Conservation (phyloP, 2,329 filamentous ascomycete genomes). For the Colletotrichum sp. region DNA sequence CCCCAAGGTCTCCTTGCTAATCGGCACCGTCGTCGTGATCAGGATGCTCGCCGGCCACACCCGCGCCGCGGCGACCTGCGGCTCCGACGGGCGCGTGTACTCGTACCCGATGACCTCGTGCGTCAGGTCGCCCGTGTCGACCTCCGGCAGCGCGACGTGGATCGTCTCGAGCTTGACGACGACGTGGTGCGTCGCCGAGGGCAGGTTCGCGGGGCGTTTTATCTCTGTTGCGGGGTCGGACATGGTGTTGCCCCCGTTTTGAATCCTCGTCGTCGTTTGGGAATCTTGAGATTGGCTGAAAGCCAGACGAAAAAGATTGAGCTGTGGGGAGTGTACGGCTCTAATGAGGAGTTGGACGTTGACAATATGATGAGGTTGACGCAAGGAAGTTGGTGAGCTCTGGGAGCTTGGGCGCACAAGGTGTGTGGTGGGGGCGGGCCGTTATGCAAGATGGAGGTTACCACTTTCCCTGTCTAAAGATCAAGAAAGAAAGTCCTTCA, state of each 20-base stretch:
- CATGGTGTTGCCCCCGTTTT: too few relatives aligned
- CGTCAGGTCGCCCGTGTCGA: slow-evolving; percentile 10
- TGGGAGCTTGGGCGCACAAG: background rate
- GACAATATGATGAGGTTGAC: background rate
- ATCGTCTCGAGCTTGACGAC: slow-evolving; percentile 25
- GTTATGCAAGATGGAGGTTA: background rate
- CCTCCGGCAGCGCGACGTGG: slow-evolving; percentile 10
- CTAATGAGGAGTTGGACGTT: background rate
- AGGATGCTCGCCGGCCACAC: slow-evolving; percentile 29
- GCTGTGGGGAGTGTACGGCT: too few relatives aligned
- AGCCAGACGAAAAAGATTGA: too few relatives aligned
- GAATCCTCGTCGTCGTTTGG: too few relatives aligned
- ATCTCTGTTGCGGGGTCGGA: slow-evolving; percentile 9
- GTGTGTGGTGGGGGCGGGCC: background rate
- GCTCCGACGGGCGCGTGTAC: slow-evolving; percentile 14
- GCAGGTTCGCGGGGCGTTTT: slow-evolving; percentile 9
- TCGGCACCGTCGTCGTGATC: slow-evolving; percentile 26
- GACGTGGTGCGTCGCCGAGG: slow-evolving; percentile 19
- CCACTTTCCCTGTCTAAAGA: background rate
- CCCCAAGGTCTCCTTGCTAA: slow-evolving; percentile 21
- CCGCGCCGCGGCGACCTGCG: slow-evolving; percentile 7
- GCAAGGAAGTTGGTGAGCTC: background rate
- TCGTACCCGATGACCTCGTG: slow-evolving; percentile 22
- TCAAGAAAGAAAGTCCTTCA: background rate
- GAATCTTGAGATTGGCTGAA: too few relatives aligned